A percentile compares a stretch with the other conserved stretches of the same genome.
Conservation (phyloP, 2,329 filamentous ascomycete genomes). For the Keithomyces neogunnii region DNA sequence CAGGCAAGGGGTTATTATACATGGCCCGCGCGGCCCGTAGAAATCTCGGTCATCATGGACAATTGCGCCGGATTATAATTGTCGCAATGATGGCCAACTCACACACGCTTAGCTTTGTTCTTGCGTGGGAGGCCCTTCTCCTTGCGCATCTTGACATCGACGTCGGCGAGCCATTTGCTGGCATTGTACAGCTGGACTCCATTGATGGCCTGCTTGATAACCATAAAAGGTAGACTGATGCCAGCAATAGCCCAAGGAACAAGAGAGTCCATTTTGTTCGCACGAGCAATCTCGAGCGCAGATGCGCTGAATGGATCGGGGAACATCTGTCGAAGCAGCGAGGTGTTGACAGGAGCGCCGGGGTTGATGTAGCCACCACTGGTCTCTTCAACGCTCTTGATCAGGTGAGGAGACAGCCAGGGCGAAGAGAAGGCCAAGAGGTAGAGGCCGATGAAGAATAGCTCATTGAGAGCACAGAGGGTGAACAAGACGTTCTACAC, state of each 20-base stretch:
- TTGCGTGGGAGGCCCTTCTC: conserved; percentile 43
- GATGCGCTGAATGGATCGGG: conserved; percentile 85
- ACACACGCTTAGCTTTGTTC: conserved; percentile 26
- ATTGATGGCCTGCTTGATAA: conserved; percentile 88
- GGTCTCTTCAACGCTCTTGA: conserved; percentile 49
- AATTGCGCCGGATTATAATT: background rate
- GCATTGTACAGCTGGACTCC: conserved; percentile 90
- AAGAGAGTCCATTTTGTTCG: conserved; percentile 82
- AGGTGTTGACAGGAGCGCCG: conserved; percentile 62
- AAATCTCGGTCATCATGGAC: background rate
- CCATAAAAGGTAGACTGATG: conserved; percentile 79
- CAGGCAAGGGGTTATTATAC: background rate
- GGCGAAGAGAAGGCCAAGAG: conserved; percentile 95
- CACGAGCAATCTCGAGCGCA: conserved; percentile 83
- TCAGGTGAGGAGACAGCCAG: conserved; percentile 75
- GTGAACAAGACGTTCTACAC: conserved; percentile 77
- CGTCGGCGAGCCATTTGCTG: conserved; percentile 84
- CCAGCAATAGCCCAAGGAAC: conserved; percentile 63
- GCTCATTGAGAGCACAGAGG: conserved; percentile 83
- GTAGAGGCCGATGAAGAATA: conserved; percentile 98
- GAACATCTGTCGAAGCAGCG: conserved; percentile 66
- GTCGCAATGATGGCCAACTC: background rate
- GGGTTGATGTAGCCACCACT: conserved; percentile 47
- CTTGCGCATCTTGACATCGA: conserved; percentile 62
- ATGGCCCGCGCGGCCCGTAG: background rate